These are phyloP conservation scores for Torulaspora delbrueckii DNA, from an alignment of 805 yeast genomes.

Conservation along the genomic window DNA sequence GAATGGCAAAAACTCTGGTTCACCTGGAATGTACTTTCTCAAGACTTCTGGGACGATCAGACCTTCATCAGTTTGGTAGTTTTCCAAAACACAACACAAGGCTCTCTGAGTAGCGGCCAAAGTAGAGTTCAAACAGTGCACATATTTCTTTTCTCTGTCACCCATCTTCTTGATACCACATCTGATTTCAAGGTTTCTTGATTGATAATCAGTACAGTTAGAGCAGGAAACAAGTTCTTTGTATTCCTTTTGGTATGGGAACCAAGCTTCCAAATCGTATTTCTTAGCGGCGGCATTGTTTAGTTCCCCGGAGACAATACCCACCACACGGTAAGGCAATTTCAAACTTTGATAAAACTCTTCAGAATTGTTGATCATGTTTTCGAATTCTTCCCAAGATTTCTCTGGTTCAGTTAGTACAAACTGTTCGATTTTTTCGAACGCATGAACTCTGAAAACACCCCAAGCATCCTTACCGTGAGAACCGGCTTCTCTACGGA, in stretches of 20 bases:
- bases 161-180: constrained; percentile 95
- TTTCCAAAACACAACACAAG: constrained; percentile 92
- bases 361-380: constrained; percentile 88
- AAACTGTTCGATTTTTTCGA: constrained; percentile 97
- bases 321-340: constrained; percentile 94
- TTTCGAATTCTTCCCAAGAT: constrained; percentile 96
- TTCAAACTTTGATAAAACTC: constrained; percentile 89
- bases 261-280: constrained; percentile 99
- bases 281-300: constrained; percentile 99
- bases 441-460: constrained; percentile 97
- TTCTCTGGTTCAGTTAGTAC: constrained; percentile 94
- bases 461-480: constrained; percentile 99
- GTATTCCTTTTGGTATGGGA: constrained; percentile 98
- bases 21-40: constrained; percentile 95
- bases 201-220: constrained; percentile 98
- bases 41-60: constrained; percentile 89
- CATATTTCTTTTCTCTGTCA: constrained; percentile 95
- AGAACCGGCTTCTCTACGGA: constrained; percentile 99
- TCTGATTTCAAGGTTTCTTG: constrained; percentile 97
- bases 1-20: constrained; percentile 93
- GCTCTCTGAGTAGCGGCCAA: constrained; percentile 98
- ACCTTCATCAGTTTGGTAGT: constrained; percentile 97
- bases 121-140: constrained; percentile 96
- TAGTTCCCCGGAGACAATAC: constrained; percentile 96
- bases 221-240: constrained; percentile 98